Base-by-base conservation (phyloP, 306 rosid genomes). In the Medicago arabica region DNA sequence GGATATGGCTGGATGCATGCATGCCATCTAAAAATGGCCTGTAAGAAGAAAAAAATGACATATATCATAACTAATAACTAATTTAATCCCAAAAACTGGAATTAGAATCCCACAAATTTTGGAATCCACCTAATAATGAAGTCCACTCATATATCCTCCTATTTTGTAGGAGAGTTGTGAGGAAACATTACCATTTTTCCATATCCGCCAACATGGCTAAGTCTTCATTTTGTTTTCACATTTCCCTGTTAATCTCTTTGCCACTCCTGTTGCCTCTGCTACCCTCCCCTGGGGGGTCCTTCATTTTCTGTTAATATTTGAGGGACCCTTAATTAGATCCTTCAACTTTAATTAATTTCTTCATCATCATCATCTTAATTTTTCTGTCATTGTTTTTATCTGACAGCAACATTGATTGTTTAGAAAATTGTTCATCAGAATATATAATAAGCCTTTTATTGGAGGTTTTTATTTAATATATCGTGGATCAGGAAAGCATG, bases 231-330 rank as follows among this genome's bases (percentile, higher is more conserved):
- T 62, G 61, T 57, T 53, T 75, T 67, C 57, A 58, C 75, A 53
- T 44, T 76, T 61, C 74, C 17, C 13, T 60, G 16, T 58, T 68
- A 8, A 65, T 46, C 17, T 44, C 78, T 68, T 61, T 28, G 6
- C 15, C 76, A 46, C 76, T 66, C 78, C 67, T 36, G 75, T 65
- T 75, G 67, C 28, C n/a, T 34, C 75, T 40, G 14, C 17, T 47
- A 21, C 78, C 82, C 79, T 25, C 78, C 67, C 9, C 50, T 68
- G 77, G 75, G 90, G 93, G 98, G 97, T 93, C 96, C 96, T 93
- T 91, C 94, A 79, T 82, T 61, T 61, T 77, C 82, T 84, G 53
- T 23, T n/a, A 43, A 25, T 12, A 67, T 62, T 78, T 84, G 96
- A 72, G 85, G 98, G 96, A 85, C 95, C 98, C 95, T 73, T 62